These are phyloP conservation scores for Funneliformis mosseae DNA, from an alignment of 192 early-diverging fungal genomes.

Conservation along the genomic window DNA sequence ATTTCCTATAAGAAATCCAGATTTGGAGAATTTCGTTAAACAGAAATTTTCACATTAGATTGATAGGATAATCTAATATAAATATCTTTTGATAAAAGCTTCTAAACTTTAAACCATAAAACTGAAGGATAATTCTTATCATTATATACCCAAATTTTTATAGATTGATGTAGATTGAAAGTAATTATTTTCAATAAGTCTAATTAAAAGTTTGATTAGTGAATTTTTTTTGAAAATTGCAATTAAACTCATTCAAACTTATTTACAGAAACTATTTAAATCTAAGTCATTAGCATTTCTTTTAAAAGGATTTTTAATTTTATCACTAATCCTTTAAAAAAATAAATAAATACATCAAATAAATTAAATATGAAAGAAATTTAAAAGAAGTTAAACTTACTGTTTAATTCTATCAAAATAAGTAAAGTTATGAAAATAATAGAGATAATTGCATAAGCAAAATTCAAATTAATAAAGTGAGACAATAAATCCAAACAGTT, in stretches of 20 bases:
- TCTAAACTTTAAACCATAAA: constrained; percentile 34
- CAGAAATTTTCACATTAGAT: neutral
- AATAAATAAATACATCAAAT: neutral
- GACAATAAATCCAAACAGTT: constrained; percentile 70
- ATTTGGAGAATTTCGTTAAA: too few relatives aligned
- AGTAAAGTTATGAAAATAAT: constrained; percentile 69
- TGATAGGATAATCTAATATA: constrained; percentile 36
- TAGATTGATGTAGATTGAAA: neutral
- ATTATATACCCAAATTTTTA: constrained; percentile 47
- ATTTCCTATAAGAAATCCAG: constrained; percentile 91
- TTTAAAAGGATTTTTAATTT: constrained; percentile 94
- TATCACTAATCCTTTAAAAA: constrained; percentile 62
- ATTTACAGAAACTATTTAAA: constrained; percentile 58
- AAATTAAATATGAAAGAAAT: neutral
- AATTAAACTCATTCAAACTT: constrained; percentile 22
- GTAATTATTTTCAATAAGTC: neutral
- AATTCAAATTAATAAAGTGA: constrained; percentile 61
- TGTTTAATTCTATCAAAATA: constrained; percentile 81
- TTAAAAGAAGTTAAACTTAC: neutral
- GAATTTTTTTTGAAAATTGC: neutral
- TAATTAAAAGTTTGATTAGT: neutral
- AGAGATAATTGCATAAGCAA: constrained; percentile 64
- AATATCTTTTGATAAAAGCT: constrained; percentile 38
- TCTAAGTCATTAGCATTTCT: constrained; percentile 75
- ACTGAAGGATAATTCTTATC: constrained; percentile 41